Conservation (phyloP, 2,329 filamentous ascomycete species). For the Aspergillus pseudoglaucus region DNA sequence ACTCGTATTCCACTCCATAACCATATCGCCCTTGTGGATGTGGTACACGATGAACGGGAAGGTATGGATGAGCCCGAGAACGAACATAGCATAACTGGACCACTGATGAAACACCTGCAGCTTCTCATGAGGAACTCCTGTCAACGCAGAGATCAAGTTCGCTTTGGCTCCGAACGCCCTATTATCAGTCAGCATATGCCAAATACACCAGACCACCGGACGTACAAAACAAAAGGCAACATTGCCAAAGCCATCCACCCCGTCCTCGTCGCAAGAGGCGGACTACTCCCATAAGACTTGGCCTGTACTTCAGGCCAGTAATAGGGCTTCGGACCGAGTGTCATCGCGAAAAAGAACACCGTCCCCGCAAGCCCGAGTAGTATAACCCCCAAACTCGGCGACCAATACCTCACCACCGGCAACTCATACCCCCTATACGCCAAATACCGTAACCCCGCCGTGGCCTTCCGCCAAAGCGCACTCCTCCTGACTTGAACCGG, state of each 20-base stretch:
- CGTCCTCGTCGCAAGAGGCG: constrained; percentile 47
- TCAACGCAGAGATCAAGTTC: constrained; percentile 50
- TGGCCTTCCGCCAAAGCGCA: constrained; percentile 24
- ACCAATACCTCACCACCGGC: constrained; percentile 33
- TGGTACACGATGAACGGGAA: constrained; percentile 55
- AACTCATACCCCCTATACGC: constrained; percentile 37
- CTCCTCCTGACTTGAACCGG: constrained; percentile 21
- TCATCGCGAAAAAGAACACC: constrained; percentile 45
- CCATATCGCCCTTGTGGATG: constrained; percentile 44
- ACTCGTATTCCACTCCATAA: constrained; percentile 38
- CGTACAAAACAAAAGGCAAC: constrained; percentile 46
- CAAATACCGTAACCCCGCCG: constrained; percentile 36
- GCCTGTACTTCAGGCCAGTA: constrained; percentile 47
- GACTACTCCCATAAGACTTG: constrained; percentile 44
- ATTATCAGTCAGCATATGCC: constrained; percentile 3
- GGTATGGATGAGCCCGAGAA: constrained; percentile 52
- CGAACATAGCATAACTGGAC: constrained; percentile 51
- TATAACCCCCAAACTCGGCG: constrained; percentile 41
- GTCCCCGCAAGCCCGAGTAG: constrained; percentile 36
- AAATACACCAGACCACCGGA: neutral
- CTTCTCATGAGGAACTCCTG: constrained; percentile 52
- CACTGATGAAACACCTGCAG: constrained; percentile 51
- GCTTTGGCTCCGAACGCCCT: constrained; percentile 48
- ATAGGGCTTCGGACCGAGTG: constrained; percentile 46
- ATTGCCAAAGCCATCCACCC: constrained; percentile 50